Percentiles rank a stretch among this genome's conserved stretches.
These are phyloP conservation scores for Phytophthora megakarya DNA, from an alignment of 352 stramenopile species.

Conservation along the genomic window DNA sequence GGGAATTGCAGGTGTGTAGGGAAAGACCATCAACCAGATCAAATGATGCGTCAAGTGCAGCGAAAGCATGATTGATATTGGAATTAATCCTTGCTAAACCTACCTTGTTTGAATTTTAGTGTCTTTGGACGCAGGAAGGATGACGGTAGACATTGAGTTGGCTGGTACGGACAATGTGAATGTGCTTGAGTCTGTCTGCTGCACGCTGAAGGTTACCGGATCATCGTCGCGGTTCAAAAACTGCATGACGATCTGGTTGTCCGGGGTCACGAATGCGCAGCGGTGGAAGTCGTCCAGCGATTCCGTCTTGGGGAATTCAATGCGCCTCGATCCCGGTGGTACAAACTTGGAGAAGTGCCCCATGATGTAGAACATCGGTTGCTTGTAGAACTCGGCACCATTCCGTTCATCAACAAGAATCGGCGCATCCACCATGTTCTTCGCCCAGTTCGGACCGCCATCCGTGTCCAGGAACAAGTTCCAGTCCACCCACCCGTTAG, in stretches of 20 bases:
- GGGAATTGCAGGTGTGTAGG: conserved; percentile 19
- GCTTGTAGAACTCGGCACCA: no score
- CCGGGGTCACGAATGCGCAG: conserved; percentile 44
- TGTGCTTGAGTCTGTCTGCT: conserved; percentile 22
- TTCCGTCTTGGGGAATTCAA: conserved; percentile 39
- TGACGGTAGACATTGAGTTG: conserved; percentile 23
- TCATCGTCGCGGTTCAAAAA: conserved; percentile 44
- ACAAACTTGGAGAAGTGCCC: conserved; percentile 46
- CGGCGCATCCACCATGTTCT: conserved; percentile 71
- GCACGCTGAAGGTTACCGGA: conserved; percentile 34
- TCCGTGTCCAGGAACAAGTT: conserved; percentile 79
- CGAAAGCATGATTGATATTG: no score
- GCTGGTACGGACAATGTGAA: conserved; percentile 17
- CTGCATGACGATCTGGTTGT: conserved; percentile 48
- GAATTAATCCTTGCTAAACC: neutral
- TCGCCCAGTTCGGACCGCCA: conserved; percentile 75
- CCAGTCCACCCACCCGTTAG: conserved; percentile 84
- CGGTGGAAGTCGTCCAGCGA: conserved; percentile 37
- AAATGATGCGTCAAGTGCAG: no score
- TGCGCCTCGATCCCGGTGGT: conserved; percentile 45
- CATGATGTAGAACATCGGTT: no score
- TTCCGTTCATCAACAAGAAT: no score
- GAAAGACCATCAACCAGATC: neutral
- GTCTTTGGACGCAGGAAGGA: conserved; percentile 24
- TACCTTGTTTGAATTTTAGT: conserved; percentile 15